phyloP scores from a whole-genome alignment of 169 alveolate genomes.

The Cryptosporidium meleagridis region DNA sequence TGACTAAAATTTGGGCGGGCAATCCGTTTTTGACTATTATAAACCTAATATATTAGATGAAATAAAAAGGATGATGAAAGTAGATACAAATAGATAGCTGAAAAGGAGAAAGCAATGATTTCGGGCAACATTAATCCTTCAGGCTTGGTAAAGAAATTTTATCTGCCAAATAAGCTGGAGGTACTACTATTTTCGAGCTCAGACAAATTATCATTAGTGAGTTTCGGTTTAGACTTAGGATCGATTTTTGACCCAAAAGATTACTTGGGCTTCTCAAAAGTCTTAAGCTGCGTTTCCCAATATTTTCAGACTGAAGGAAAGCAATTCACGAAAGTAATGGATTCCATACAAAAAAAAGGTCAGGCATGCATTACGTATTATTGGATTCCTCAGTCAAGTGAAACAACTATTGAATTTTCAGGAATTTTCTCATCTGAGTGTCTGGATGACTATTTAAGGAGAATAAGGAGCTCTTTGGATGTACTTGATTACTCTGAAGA shows the following conservation, averaged over 20 bases:
- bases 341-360: background rate
- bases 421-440: slow-evolving; percentile 24
- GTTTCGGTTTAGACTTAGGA: slow-evolving; percentile 13
- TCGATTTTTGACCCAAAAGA: slow-evolving; percentile 11
- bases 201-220: slow-evolving; percentile 8
- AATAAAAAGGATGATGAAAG: background rate
- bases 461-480: background rate
- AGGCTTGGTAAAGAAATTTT: background rate
- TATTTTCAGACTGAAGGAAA: slow-evolving; percentile 7
- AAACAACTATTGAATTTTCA: slow-evolving; percentile 19
- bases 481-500: background rate
- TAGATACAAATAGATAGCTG: background rate
- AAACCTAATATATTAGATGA: background rate
- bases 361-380: slow-evolving; percentile 8
- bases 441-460: slow-evolving; percentile 11
- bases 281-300: slow-evolving; percentile 17
- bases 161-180: slow-evolving; percentile 12
- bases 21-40: background rate
- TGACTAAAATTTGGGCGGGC: background rate
- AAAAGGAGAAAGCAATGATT: background rate
- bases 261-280: slow-evolving; percentile 11
- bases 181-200: slow-evolving; percentile 18
- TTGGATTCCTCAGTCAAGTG: slow-evolving; percentile 48
- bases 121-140: background rate
- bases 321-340: background rate